Evolutionary conservation across 495 filamentous ascomycete genomes (phyloP).

Genomic region (Geopyxis carbonaria): DNA sequence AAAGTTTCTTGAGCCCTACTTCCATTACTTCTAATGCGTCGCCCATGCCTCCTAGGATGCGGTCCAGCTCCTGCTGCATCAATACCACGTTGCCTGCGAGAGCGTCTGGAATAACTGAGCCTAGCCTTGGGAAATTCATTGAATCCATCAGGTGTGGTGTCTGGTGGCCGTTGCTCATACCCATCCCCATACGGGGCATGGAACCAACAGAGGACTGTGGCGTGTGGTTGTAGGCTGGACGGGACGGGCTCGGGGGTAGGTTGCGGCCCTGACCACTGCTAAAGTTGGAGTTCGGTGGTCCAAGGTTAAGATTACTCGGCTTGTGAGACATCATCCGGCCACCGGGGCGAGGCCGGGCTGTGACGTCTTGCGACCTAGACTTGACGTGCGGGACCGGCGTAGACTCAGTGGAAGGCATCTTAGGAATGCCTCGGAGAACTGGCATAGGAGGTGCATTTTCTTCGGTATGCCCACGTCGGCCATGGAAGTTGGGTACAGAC

Average conservation of each 20-base stretch:
- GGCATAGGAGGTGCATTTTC: neutral
- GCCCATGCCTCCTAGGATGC: slow-evolving; percentile 34
- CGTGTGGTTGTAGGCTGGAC: too few species aligned
- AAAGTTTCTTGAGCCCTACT: slow-evolving; percentile 21
- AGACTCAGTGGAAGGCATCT: slow-evolving; percentile 5
- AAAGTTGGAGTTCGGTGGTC: too few species aligned
- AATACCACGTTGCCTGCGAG: too few species aligned
- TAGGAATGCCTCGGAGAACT: neutral
- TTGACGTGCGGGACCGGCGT: slow-evolving; percentile 14
- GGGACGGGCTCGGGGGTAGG: too few species aligned
- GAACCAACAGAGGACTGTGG: too few species aligned
- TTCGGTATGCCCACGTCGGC: slow-evolving; percentile 5
- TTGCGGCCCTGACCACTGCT: too few species aligned
- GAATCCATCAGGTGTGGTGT: too few species aligned
- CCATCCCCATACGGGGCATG: too few species aligned
- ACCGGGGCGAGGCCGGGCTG: slow-evolving; percentile 1
- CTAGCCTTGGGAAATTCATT: too few species aligned
- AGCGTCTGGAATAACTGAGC: too few species aligned
- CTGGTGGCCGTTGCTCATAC: too few species aligned
- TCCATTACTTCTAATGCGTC: slow-evolving; percentile 27
- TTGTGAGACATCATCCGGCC: slow-evolving; percentile 4
- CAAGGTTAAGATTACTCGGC: slow-evolving; percentile 19
- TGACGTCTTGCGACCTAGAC: slow-evolving; percentile 20
- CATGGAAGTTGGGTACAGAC: slow-evolving; percentile 23
- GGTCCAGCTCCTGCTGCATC: slow-evolving; percentile 37